Evolutionary conservation across 306 rosid genomes (phyloP), one percentile per base, ranked within the genome.

Genomic region (Rubus parviflorus): DNA sequence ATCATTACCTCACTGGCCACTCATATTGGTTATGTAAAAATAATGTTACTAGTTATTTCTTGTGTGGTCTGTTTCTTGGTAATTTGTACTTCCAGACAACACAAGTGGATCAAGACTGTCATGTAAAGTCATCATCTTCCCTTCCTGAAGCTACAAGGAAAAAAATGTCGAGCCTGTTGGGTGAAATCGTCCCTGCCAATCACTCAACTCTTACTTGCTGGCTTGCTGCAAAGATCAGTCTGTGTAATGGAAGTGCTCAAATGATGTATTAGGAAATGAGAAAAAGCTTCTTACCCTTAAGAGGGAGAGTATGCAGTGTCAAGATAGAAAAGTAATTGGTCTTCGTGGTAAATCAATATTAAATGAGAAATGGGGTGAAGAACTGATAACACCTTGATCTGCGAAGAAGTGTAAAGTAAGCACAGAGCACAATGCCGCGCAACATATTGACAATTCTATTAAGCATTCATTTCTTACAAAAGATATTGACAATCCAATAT

Each of bases 141-240:
- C 71, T 73, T 52, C 63, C 61, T 71, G 81, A 73, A 76, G 79
- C 76, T 61, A 85, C 79, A 81, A 81, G 68, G 25, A 85, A 81
- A 23, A 47, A 51, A 58, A 45, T 73, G 62, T 86, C 88, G 58
- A 77, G 77, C 80, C 69, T 46, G 43, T 70, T 80, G 76, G 86
- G 83, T 69, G 78, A 89, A 81, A 78, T 90, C 73, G 82, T 86
- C 75, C 97, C 98, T 56, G 98, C 98, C 68, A 94, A 94, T 76
- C 92, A 86, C 74, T 85, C 97, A 48, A 84, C 97, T 77, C 87
- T 89, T 65, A 82, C 89, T 78, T 85, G n/a, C n/a, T n/a, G n/a
- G n/a, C n/a, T n/a, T n/a, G 85, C 54, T 85, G 67, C 77, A 82
- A 80, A 72, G 82, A 84, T 72, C 82, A 79, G 67, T 74, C 77